Base-by-base conservation (phyloP, 352 stramenopile species). In the Globisporangium carolinianum region DNA sequence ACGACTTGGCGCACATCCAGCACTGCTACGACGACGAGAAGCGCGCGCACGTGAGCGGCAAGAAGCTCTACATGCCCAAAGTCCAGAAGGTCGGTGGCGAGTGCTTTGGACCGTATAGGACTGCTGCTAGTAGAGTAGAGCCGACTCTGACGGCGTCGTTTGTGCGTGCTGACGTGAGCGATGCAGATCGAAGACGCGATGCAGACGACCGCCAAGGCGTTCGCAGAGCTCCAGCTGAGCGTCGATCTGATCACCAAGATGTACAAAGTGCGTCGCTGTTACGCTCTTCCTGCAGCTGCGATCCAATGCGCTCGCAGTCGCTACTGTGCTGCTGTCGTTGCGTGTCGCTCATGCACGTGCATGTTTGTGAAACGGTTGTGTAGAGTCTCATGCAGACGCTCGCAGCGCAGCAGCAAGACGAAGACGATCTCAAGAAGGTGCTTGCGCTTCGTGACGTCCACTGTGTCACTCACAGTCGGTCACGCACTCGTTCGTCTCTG, bases 201-300 rank as follows among this genome's bases (percentile, higher is more conserved):
- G 47, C 47, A 87, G 43, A 75, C 57, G 3, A 88, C 72, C 15
- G 61, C 58, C 15, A 83, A 80, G 55, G 73, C 83, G 9, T 82
- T 91, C 36, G 76, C 89, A 32, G 79, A 83, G 62, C 76, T 94
- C 6, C 86, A 89, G 57, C 65, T 94, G 17, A 94, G 86, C 59
- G 83, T 94, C 11, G 83, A 91, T 41, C 65, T 94, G 8, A 85
- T 91, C 71, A 87, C 81, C 7, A 94, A 87, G 57, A 91, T 94
- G 81, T 94, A 94, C 75, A 94, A 94, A 62, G 74, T 83, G 37
- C 15, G 52, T 10, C 11, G 4, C 10, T 11, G n/a, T 32, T 10
- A 0, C 4, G 4, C 3, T 7, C 7, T 35, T 50, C 24, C 24
- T 32, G 24, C 24, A 32, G 24, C 24, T 32, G 24, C 1, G 24